Conservation (phyloP, 192 early-diverging fungal species). For the Gaertneriomyces sp. region DNA sequence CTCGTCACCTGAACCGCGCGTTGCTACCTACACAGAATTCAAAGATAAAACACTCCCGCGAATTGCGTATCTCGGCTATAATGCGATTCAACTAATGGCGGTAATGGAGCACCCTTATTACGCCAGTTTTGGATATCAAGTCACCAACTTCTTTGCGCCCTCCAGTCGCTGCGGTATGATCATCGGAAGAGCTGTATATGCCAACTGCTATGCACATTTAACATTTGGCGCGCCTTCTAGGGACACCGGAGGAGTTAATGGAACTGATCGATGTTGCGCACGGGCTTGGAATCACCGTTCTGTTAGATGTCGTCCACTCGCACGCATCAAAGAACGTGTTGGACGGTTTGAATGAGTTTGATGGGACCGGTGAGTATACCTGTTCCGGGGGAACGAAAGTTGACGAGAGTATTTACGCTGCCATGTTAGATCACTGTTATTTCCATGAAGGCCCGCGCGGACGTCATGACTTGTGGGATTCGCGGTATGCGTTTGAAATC, state of each 20-base stretch:
- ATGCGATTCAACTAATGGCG: conserved; percentile 64
- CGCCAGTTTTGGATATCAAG: conserved; percentile 97
- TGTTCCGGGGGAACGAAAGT: not conserved
- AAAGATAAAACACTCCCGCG: conserved; percentile 78
- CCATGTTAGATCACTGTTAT: conserved; percentile 77
- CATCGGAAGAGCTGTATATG: not conserved
- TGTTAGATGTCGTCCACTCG: conserved; percentile 94
- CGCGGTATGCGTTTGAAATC: conserved; percentile 10
- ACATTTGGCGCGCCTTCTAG: not conserved
- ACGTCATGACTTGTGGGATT: conserved; percentile 89
- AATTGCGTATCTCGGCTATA: conserved; percentile 71
- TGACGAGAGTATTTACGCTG: not conserved
- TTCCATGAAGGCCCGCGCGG: conserved; percentile 88
- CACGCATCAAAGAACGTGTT: conserved; percentile 92
- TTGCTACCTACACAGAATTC: conserved; percentile 89
- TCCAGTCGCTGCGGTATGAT: conserved; percentile 76
- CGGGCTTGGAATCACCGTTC: conserved; percentile 77
- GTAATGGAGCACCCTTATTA: conserved; percentile 99
- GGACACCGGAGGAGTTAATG: conserved; percentile 90
- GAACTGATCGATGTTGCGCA: conserved; percentile 90
- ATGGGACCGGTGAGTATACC: conserved; percentile 61
- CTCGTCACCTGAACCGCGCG: conserved; percentile 74
- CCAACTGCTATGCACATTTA: not conserved
- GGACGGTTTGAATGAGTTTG: conserved; percentile 93
- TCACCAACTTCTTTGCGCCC: conserved; percentile 94